Evolutionary conservation across 2,329 filamentous ascomycete genomes (phyloP).

Genomic region (Aspergillus brasiliensis): DNA sequence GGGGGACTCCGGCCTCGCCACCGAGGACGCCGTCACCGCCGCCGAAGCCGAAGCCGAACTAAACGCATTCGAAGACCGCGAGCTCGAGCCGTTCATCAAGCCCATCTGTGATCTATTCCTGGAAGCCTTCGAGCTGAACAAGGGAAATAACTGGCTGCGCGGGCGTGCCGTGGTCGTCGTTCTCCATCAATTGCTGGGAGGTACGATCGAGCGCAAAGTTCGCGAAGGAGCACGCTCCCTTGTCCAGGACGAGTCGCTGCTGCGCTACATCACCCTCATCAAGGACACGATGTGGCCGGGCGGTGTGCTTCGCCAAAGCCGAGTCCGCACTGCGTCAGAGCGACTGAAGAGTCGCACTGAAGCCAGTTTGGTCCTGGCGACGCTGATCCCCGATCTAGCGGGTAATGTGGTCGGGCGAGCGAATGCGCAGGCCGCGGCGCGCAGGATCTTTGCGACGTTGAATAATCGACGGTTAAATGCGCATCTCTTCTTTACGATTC

Average conservation of each 20-base stretch:
- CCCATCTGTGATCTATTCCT: slow-evolving; percentile 98
- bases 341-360: slow-evolving; percentile 81
- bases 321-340: slow-evolving; percentile 67
- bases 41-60: slow-evolving; percentile 90
- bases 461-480: slow-evolving; percentile 88
- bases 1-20: slow-evolving; percentile 47
- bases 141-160: slow-evolving; percentile 94
- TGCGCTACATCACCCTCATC: slow-evolving; percentile 74
- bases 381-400: slow-evolving; percentile 85
- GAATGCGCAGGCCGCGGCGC: slow-evolving; percentile 87
- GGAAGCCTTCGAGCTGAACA: slow-evolving; percentile 91
- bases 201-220: slow-evolving; percentile 94
- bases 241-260: slow-evolving; percentile 74
- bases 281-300: slow-evolving; percentile 78
- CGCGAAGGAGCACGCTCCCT: slow-evolving; percentile 77
- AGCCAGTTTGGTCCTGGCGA: slow-evolving; percentile 84
- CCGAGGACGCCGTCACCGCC: slow-evolving; percentile 53
- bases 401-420: slow-evolving; percentile 89
- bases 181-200: slow-evolving; percentile 89
- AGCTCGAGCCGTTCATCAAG: slow-evolving; percentile 93
- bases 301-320: slow-evolving; percentile 49
- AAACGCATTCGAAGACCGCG: slow-evolving; percentile 86
- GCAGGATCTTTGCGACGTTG: slow-evolving; percentile 84
- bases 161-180: slow-evolving; percentile 95
- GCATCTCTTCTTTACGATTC: slow-evolving; percentile 69